Percentiles rank a stretch among this genome's conserved stretches.
phyloP scores from a whole-genome alignment of 331 rosid genomes.

The Cydonia oblonga region DNA sequence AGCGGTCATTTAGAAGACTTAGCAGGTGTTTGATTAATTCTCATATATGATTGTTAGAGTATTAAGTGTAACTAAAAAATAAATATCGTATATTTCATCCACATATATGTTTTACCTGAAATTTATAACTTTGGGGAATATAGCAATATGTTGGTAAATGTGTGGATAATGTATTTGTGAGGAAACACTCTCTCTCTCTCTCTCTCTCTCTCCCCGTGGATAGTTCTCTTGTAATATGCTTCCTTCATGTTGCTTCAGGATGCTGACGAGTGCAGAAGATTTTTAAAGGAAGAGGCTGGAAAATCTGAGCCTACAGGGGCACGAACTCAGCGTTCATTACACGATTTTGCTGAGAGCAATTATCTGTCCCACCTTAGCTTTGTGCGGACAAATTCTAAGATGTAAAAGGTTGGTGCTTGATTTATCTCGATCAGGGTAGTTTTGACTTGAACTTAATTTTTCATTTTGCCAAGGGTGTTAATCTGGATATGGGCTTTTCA shows the following conservation, averaged over 20 bases:
- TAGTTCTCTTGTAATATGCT: too few relatives aligned
- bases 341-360: conserved; percentile 78
- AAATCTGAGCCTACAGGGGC: conserved; percentile 47
- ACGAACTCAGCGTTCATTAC: conserved; percentile 62
- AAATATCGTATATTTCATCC: background rate
- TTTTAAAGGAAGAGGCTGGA: conserved; percentile 34
- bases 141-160: too few relatives aligned
- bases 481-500: background rate
- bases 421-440: background rate
- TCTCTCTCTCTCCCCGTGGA: too few relatives aligned
- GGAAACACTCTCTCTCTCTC: rapidly evolving
- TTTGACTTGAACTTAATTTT: background rate
- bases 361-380: conserved; percentile 62
- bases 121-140: background rate
- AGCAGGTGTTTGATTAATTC: background rate
- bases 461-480: background rate
- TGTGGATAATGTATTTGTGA: background rate
- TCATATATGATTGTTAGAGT: background rate
- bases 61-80: background rate
- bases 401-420: conserved; percentile 34
- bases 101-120: background rate
- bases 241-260: conserved; percentile 42
- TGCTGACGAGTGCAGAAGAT: conserved; percentile 46
- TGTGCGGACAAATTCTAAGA: conserved; percentile 39
- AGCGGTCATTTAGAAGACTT: too few relatives aligned